Evolutionary conservation across 2,329 filamentous ascomycete species (phyloP), one percentile per base, ranked within the genome.

Genomic region (Hypoxylon rubiginosum): DNA sequence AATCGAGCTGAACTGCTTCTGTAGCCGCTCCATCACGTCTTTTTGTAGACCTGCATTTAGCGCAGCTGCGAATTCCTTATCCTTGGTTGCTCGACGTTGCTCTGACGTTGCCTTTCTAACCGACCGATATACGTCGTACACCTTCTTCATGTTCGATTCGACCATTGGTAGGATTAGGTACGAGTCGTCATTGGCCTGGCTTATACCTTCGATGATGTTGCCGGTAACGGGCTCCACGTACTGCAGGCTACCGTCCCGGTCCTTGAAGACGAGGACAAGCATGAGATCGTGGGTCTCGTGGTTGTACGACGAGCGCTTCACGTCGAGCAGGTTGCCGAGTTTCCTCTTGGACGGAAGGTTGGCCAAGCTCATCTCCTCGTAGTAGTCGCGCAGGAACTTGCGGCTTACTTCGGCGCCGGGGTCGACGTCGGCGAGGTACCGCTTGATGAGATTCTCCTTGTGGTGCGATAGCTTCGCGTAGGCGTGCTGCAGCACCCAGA

Each of bases 401-500:
- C 64, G 64, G 34, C 51, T 66, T 3, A 26, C 34, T 7, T 30
- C 48, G 13, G 39, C 26, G 3, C 30, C 30, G 4, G 28, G 36
- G 9, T 56, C 58, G 7, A 32, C 62, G 0, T 10, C 15, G 2
- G 21, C 56, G 19, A 66, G 55, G 24, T 71, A 71, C 19, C 46
- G 17, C 32, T 62, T 63, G 36, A 71, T 64, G 28, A 69, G 67
- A 4, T 34, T 26, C 58, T 69, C 64, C 46, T 71, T 71, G 28
- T 71, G 36, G 2, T 58, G 52, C 7, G 62, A n/a, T 13, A 71
- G 43, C 30, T 45, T 66, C 1, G 49, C 45, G 43, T 67, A 69
- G 17, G 69, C 69, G 28, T 71, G 67, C 30, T 69, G 67, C 15
- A 71, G 3, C 2, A 71, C 67, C 66, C 62, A 67, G 15, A 71